Evolutionary conservation across 2,329 filamentous ascomycete genomes (phyloP), one percentile per base, ranked within the genome.

Genomic region (Herpomyces periplanetae): DNA sequence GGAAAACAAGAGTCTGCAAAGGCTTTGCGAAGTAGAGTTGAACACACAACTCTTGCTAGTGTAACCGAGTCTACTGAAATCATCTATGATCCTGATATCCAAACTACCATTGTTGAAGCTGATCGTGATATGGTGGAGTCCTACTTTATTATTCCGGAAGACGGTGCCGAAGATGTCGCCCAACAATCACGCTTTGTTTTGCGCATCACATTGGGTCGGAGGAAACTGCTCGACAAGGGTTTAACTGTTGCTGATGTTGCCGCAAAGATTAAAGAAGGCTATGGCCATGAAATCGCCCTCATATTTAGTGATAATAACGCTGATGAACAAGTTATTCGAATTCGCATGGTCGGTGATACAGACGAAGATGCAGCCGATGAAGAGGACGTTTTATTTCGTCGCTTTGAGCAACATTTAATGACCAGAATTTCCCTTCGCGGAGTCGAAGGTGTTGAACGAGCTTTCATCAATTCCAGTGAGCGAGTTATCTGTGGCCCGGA

Each of bases 251-350:
- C 80, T 24, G 71, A 96, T 31, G 75, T 96, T 24, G 75, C 75
- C 13, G 45, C 51, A 24, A 64, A 59, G 33, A 80, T 96, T 42
- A 87, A 84, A 44, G 57, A 73, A 27, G 61, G 71, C 20, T 96
- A 85, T 34, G 51, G 57, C 9, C 57, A 51, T 25, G 71, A 87
- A 37, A 45, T 91, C 29, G 69, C 69, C 7, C 60, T 96, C 27
- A 73, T 96, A 24, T 87, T 85, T 47, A 87, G 71, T 40, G 80
- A 96, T 39, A 80, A 88, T 46, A 96, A 96, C 37, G 73, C 75
- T 5, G 73, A 88, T 27, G 60, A 84, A 35, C 71, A 84, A 36
- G 63, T 91, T 17, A 69, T 96, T 29, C 80, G 80, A 36, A 63
- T 88, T 27, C 65, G 80, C 27, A 63, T 73, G 30, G 56, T 84